phyloP scores from a whole-genome alignment of 108 stramenopile species.

The Nannochloropsis oceanica region DNA sequence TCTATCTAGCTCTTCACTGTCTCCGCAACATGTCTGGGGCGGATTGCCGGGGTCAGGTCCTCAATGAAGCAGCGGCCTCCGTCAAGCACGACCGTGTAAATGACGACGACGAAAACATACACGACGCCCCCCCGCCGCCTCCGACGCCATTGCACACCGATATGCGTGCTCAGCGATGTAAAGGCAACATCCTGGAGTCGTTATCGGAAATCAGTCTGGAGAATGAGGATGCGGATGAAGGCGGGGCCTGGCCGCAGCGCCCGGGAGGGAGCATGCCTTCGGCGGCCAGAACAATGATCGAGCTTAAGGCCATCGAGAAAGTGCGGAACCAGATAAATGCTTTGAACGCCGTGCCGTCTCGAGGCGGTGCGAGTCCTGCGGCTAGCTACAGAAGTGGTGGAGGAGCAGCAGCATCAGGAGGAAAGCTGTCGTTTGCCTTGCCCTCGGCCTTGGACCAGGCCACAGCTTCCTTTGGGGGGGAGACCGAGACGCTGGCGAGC shows the following conservation, averaged over 20 bases:
- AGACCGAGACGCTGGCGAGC: not conserved
- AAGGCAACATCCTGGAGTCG: not conserved
- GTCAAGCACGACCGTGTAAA: not conserved
- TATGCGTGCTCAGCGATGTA: not conserved
- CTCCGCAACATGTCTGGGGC: not conserved
- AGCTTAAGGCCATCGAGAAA: not conserved
- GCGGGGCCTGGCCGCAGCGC: not conserved
- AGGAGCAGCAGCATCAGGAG: not conserved
- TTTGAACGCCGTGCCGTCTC: not conserved
- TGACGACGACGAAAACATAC: not conserved
- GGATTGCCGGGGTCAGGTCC: not conserved
- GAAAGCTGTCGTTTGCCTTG: not conserved
- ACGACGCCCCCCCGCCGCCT: not conserved
- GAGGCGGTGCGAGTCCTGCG: not conserved
- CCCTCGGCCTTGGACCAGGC: not conserved
- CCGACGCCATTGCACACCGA: not conserved
- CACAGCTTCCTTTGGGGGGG: not conserved
- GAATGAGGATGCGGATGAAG: not conserved
- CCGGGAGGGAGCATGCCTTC: not conserved
- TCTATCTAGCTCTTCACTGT: too few relatives aligned
- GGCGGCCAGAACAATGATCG: not conserved
- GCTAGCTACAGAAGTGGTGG: not conserved
- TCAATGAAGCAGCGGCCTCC: not conserved
- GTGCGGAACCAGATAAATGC: not conserved
- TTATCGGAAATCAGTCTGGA: not conserved